Evolutionary conservation across 257 asterid species (phyloP), one percentile per base, ranked within the genome.

Genomic region (Solanum dulcamara): DNA sequence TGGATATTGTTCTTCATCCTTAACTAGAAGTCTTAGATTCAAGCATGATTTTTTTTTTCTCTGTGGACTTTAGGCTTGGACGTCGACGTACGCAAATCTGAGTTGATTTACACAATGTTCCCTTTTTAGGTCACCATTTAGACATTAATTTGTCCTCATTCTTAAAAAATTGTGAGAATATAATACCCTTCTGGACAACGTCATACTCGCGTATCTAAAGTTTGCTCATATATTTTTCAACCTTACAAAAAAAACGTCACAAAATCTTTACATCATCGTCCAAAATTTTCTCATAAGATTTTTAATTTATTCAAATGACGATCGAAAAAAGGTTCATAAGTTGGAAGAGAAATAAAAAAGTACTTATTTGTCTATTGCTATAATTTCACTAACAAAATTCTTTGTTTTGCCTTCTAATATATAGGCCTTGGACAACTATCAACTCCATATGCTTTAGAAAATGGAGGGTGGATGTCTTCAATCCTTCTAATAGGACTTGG

Each of bases 391-490:
- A 17, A 11, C 13, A 51, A 33, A 75, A 59, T 79, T 38, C 5
- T n/a, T n/a, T 32, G 28, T 2, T 37, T 14, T 3, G 12, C 20
- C 55, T 18, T 42, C 1, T 83, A 57, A 30, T 66, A 32, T 40
- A 70, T 92, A 94, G 98, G 97, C 77, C 81, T 94, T 80, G 98
- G 98, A 20, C 98, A 93, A 38, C 88, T 94, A 46, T 94, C 98
- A 79, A 92, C 93, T 46, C 93, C 97, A 11, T 93, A 92, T 84
- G 98, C 98, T 55, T 67, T 94, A 50, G 93, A 93, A 88, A 92
- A 88, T 7, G 98, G 93, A 74, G 98, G 98, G 37, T 93, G 96
- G 96, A 55, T 86, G 20, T 93, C 97, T n/a, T 64, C 92, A 15
- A 91, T 94, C 90, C 87, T 94, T 0, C 92, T 94, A 4, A 64